These are phyloP conservation scores for Chlorella vulgaris DNA, from an alignment of 139 green algal genomes.

Conservation along the genomic window DNA sequence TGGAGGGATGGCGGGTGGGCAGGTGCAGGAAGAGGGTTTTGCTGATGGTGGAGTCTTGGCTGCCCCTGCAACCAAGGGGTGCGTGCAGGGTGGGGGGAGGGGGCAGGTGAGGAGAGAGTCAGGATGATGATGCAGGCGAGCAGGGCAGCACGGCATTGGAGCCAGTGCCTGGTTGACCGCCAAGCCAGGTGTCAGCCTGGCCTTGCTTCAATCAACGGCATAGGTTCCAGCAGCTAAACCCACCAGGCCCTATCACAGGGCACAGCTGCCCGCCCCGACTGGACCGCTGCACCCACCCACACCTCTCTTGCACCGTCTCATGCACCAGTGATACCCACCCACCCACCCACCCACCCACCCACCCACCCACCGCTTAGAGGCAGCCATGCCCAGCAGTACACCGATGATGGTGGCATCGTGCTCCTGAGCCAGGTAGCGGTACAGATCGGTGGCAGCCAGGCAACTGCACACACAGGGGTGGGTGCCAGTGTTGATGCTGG, in stretches of 20 bases:
- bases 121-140: too few relatives aligned
- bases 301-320: too few relatives aligned
- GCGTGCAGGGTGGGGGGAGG: neutral
- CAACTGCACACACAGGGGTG: slow-evolving; percentile 34
- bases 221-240: too few relatives aligned
- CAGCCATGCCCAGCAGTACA: slow-evolving; percentile 86
- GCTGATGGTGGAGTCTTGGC: slow-evolving; percentile 71
- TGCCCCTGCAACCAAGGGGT: slow-evolving; percentile 34
- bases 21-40: slow-evolving; percentile 96
- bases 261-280: too few relatives aligned
- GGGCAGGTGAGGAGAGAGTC: neutral
- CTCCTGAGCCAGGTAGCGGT: slow-evolving; percentile 73
- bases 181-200: too few relatives aligned
- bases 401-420: slow-evolving; percentile 86
- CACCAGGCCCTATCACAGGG: too few relatives aligned
- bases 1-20: slow-evolving; percentile 79
- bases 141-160: neutral
- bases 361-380: slow-evolving; percentile 40
- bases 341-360: neutral
- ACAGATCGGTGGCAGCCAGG: slow-evolving; percentile 60
- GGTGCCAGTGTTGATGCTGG: neutral
- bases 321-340: neutral
- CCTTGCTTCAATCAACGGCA: too few relatives aligned
- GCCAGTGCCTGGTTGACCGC: neutral
- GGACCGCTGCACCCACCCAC: too few relatives aligned